Evolutionary conservation across 1,284 basidiomycete species (phyloP), one percentile per base, ranked within the genome.

Genomic region (Wolfiporia cocos): DNA sequence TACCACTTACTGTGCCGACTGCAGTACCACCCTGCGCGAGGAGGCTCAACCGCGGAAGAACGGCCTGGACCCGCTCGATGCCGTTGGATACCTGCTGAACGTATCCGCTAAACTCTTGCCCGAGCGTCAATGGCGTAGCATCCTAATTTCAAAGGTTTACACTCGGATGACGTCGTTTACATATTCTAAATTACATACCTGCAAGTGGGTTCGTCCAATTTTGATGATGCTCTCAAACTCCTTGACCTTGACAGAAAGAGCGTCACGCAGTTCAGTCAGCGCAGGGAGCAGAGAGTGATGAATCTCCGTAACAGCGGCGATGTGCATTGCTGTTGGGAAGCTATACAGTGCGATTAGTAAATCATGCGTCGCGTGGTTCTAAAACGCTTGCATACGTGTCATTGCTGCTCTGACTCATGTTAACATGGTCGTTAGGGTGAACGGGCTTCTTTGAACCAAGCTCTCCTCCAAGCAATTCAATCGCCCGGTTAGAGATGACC

Each of bases 381-480:
- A n/a, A n/a, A n/a, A n/a, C n/a, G n/a, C n/a, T 34, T 18, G 64
- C 74, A 51, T 61, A 91, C 89, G 94, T 95, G 68, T 99, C 96
- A 63, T 99, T 99, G 62, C 92, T 96, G 54, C 91, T 95, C 69
- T 99, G 96, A 64, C 90, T 93, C 89, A 91, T 97, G 74, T 99
- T 99, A 59, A 98, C 95, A 70, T 99, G 96, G 65, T 99, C 96
- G 65, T 99, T 99, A 34, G 96, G 96, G 67, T 99, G 96, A 10
- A 99, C 94, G 21, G 96, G 96, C 61, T 79, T 92, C 76, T 99
- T 99, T 48, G 86, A 91, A 34, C 96, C 96, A 42, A 97, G 74
- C 68, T 96, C 78, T 21, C 96, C 96, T 18, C 96, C 96, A 49
- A 99, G 82, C 52, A 97, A 71, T 70, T 99, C 92, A 59, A 99